phyloP scores from a whole-genome alignment of 257 asterid genomes.

The Paulownia fortunei region DNA sequence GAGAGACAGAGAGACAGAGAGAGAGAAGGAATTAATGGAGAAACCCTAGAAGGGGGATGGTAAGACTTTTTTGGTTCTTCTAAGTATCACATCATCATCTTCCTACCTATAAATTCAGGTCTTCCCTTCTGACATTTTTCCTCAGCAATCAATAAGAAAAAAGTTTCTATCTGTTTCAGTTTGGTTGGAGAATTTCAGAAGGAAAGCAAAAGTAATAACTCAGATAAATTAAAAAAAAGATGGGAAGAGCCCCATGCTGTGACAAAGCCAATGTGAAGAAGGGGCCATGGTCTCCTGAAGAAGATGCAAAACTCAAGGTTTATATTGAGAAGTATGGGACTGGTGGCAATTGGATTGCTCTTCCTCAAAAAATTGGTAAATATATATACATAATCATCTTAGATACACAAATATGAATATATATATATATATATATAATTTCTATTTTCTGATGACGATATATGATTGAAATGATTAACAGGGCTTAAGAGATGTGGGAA shows the following conservation, averaged over 20 bases:
- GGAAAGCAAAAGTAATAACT: not conserved
- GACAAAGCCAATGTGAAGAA: slow-evolving; percentile 91
- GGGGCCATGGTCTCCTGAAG: slow-evolving; percentile 97
- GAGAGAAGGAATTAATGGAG: slow-evolving; percentile 22
- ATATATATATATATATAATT: not conserved
- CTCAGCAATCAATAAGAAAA: slow-evolving; percentile 32
- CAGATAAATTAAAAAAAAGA: slow-evolving; percentile 31
- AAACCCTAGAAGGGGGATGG: slow-evolving; percentile 49
- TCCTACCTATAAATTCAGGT: slow-evolving; percentile 68
- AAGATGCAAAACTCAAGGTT: slow-evolving; percentile 82
- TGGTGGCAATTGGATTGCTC: slow-evolving; percentile 94
- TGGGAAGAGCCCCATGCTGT: slow-evolving; percentile 98
- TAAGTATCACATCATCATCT: slow-evolving; percentile 62
- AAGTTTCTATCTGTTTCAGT: slow-evolving; percentile 3
- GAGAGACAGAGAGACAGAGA: slow-evolving; percentile 27
- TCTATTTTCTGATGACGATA: not conserved
- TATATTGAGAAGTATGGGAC: slow-evolving; percentile 75
- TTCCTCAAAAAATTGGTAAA: slow-evolving; percentile 84
- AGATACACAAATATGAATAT: not conserved
- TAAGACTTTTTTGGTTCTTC: slow-evolving; percentile 53
- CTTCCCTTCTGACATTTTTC: slow-evolving; percentile 58
- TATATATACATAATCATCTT: not conserved
- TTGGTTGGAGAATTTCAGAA: slow-evolving; percentile 1
- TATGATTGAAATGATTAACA: slow-evolving; percentile 22
- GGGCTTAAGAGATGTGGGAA: slow-evolving; percentile 95